phyloP scores from a whole-genome alignment of 2,329 filamentous ascomycete genomes.

The Didymella keratinophila region DNA sequence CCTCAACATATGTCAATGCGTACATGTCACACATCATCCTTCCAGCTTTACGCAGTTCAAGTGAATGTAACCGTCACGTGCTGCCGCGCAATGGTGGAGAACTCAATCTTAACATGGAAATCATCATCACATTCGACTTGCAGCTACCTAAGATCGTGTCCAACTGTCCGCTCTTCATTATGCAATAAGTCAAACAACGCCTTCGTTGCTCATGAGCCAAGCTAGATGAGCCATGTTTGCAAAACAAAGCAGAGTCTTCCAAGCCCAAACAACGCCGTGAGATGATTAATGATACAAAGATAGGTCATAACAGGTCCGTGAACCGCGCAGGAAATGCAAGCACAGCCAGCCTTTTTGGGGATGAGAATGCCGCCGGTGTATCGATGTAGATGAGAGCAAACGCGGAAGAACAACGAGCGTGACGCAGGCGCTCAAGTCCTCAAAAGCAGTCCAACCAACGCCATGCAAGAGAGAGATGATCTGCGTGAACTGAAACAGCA shows the following conservation, averaged over 20 bases:
- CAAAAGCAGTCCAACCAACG: conserved; percentile 39
- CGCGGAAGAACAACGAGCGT: conserved; percentile 43
- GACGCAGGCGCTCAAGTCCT: conserved; percentile 33
- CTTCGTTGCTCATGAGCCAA: conserved; percentile 21
- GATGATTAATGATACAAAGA: conserved; percentile 23
- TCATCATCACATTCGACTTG: conserved; percentile 21
- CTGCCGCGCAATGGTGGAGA: not conserved
- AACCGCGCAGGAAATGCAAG: conserved; percentile 28
- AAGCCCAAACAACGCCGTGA: conserved; percentile 20
- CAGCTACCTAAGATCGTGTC: conserved; percentile 20
- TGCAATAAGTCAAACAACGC: conserved; percentile 42
- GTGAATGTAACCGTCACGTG: not conserved
- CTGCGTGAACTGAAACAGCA: conserved; percentile 19
- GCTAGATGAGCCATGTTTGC: conserved; percentile 18
- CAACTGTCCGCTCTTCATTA: conserved; percentile 35
- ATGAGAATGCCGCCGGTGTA: conserved; percentile 37
- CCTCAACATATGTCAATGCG: conserved; percentile 1
- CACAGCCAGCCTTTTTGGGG: conserved; percentile 39
- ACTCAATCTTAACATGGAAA: conserved; percentile 6
- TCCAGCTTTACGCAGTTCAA: not conserved
- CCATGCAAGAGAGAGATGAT: conserved; percentile 39
- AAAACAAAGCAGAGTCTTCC: conserved; percentile 19
- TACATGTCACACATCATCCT: not conserved
- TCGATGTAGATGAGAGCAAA: conserved; percentile 15
- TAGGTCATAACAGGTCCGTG: conserved; percentile 19